Conservation (phyloP, 805 yeast species). For the Barnettozyma siamensis region DNA sequence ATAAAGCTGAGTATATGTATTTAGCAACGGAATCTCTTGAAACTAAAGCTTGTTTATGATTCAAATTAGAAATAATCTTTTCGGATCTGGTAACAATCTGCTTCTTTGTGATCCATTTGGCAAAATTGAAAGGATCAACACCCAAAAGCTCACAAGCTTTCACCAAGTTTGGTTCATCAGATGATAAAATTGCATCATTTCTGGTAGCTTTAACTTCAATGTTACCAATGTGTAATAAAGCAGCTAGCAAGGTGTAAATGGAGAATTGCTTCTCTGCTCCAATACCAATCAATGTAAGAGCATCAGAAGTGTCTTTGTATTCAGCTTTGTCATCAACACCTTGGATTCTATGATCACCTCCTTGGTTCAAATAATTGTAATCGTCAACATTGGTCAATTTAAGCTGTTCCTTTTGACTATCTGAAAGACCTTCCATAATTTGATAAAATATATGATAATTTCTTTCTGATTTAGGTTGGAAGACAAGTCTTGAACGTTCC, state of each 20-base stretch:
- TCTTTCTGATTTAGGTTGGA: conserved; percentile 86
- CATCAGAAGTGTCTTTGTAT: conserved; percentile 67
- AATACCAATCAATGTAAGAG: conserved; percentile 77
- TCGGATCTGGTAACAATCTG: conserved; percentile 91
- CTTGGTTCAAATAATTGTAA: conserved; percentile 82
- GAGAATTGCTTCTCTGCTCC: conserved; percentile 49
- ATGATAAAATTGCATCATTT: conserved; percentile 70
- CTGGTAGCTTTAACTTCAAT: conserved; percentile 80
- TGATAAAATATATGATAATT: conserved; percentile 95
- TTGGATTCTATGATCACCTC: conserved; percentile 65
- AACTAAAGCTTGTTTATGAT: conserved; percentile 76
- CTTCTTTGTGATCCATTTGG: conserved; percentile 89
- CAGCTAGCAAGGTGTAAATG: conserved; percentile 78
- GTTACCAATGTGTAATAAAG: conserved; percentile 88
- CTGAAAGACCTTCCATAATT: conserved; percentile 63
- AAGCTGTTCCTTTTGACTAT: conserved; percentile 47
- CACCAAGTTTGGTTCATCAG: conserved; percentile 81
- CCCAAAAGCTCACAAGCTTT: conserved; percentile 84
- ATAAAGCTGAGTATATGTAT: conserved; percentile 84
- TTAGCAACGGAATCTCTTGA: conserved; percentile 97
- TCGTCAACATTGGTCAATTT: conserved; percentile 61
- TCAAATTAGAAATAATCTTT: conserved; percentile 79
- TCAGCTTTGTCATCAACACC: conserved; percentile 83
- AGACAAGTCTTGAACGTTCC: conserved; percentile 91
- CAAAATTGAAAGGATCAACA: conserved; percentile 62